Percentiles rank a stretch among this genome's conserved stretches.
phyloP scores from a whole-genome alignment of 1,139 yeast genomes.

The Meyerozyma smithsonii region DNA sequence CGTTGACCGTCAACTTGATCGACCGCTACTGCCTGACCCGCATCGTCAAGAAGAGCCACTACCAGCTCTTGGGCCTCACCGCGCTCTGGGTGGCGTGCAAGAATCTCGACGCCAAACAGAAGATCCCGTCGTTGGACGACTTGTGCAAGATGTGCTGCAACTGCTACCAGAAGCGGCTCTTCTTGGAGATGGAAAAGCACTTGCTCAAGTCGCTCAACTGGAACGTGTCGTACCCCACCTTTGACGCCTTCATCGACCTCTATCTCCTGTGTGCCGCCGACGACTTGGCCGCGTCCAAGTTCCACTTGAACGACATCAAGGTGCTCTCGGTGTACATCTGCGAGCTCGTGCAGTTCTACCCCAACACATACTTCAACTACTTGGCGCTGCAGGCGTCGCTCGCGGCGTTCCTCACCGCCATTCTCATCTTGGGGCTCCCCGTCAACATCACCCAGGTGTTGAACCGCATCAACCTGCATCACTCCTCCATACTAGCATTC shows the following conservation, averaged over 20 bases:
- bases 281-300: slow-evolving; percentile 22
- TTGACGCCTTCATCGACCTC: slow-evolving; percentile 59
- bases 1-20: slow-evolving; percentile 48
- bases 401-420: slow-evolving; percentile 34
- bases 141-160: slow-evolving; percentile 60
- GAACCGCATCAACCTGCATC: slow-evolving; percentile 1
- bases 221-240: slow-evolving; percentile 54
- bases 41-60: slow-evolving; percentile 51
- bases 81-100: slow-evolving; percentile 74
- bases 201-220: slow-evolving; percentile 55
- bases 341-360: slow-evolving; percentile 61
- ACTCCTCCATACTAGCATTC: background rate
- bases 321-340: slow-evolving; percentile 57
- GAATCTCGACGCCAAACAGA: slow-evolving; percentile 63
- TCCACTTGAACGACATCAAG: slow-evolving; percentile 41
- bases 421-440: slow-evolving; percentile 9
- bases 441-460: slow-evolving; percentile 5
- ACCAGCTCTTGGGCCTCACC: slow-evolving; percentile 65
- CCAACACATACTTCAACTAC: slow-evolving; percentile 52
- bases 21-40: slow-evolving; percentile 50
- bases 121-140: slow-evolving; percentile 55
- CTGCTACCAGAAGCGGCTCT: slow-evolving; percentile 53
- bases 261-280: slow-evolving; percentile 21
- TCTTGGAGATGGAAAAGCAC: slow-evolving; percentile 66
- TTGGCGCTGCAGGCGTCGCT: slow-evolving; percentile 54